Percentiles rank a stretch among this genome's conserved stretches.
Evolutionary conservation across 768 basidiomycete species (phyloP).

Genomic region (Leucosporidium yakuticum): DNA sequence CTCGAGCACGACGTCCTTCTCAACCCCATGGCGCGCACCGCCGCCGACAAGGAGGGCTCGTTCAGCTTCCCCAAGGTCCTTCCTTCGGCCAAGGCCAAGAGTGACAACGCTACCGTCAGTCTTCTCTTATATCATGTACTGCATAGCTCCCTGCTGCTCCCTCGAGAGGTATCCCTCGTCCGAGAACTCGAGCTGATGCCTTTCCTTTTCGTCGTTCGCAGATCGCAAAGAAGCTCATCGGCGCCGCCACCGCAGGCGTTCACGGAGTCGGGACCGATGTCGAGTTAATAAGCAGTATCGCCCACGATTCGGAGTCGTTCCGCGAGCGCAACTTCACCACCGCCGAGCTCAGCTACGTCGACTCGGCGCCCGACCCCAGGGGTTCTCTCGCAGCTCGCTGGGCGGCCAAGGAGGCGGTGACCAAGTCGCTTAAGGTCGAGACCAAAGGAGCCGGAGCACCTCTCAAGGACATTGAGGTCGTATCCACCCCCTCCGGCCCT

Average conservation of each 20-base stretch:
- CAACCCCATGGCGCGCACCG: constrained; percentile 86
- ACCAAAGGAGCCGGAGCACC: constrained; percentile 87
- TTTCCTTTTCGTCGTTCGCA: neutral
- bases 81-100: constrained; percentile 35
- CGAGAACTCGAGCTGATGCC: constrained; percentile 6
- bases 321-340: constrained; percentile 87
- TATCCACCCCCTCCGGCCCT: constrained; percentile 69
- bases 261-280: constrained; percentile 42
- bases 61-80: constrained; percentile 71
- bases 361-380: constrained; percentile 69
- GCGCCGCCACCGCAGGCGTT: constrained; percentile 23
- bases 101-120: constrained; percentile 9
- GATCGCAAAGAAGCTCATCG: constrained; percentile 26
- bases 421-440: constrained; percentile 86
- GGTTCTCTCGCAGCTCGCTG: constrained; percentile 95
- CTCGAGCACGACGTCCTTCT: constrained; percentile 79
- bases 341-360: constrained; percentile 79
- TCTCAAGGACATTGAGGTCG: constrained; percentile 97
- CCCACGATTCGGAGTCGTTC: constrained; percentile 81
- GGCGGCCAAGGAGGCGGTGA: constrained; percentile 90
- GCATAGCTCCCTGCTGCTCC: too few relatives aligned
- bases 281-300: constrained; percentile 77
- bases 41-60: constrained; percentile 70
- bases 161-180: neutral
- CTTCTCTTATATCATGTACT: too few relatives aligned